Evolutionary conservation across 2,329 filamentous ascomycete species (phyloP), one percentile per base, ranked within the genome.

Genomic region (Fusarium hainanense): DNA sequence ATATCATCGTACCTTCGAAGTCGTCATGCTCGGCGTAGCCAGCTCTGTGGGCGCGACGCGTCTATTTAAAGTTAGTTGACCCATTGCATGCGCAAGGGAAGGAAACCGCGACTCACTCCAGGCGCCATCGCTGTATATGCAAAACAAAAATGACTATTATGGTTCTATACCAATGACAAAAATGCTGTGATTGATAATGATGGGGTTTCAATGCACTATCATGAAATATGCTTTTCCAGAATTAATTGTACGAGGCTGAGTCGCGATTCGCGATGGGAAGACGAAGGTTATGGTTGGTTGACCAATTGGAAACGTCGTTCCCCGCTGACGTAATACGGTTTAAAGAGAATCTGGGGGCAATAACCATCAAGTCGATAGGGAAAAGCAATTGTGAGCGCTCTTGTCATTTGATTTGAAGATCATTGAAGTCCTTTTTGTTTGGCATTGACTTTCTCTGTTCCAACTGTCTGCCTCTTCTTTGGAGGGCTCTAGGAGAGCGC

Each of bases 11-110:
- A 86, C 84, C 87, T 80, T 89, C 87, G 58, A 89, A 89, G 68
- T 89, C 87, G 74, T 89, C 87, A 73, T 88, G 87, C 69, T 89
- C 87, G 41, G 85, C 82, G 68, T 87, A 88, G 54, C 83, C 85
- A 68, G 84, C 80, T 60, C 87, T 84, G 66, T 85, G 85, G 68
- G 87, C 86, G 68, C 87, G 85, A 77, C 87, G 82, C 55, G 87
- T 89, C 80, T 88, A 77, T 44, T 70, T 21, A 41, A 57, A 47
- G 63, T 74, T 59, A 68, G 70, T 70, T 25, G 21, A 58, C 52
- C 14, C 9, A 28, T 41, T 51, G 54, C 21, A 48, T 52, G 51
- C 52, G 34, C 54, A 61, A 66, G 47, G 46, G 61, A 58, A 34
- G 44, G 3, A 28, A 40, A 20, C 20, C 68, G 75, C 54, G 63